These are phyloP conservation scores for Fraxinus americana DNA, from an alignment of 257 asterid species.

Conservation along the genomic window DNA sequence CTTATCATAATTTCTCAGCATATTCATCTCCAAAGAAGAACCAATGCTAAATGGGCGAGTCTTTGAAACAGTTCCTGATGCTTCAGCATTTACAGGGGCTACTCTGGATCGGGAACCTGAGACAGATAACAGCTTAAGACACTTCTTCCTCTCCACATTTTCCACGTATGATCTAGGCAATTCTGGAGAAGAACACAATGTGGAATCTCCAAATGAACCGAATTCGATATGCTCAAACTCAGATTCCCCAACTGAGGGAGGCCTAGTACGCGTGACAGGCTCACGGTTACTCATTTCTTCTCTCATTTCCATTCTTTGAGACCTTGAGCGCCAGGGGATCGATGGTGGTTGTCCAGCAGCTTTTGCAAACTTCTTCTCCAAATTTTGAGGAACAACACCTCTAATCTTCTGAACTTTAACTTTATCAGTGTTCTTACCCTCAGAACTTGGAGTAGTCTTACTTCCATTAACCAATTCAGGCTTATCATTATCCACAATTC, in stretches of 20 bases:
- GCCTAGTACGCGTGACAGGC: slow-evolving; percentile 41
- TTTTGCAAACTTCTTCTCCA: slow-evolving; percentile 64
- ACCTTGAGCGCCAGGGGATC: slow-evolving; percentile 56
- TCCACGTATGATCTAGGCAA: slow-evolving; percentile 26
- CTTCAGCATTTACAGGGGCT: slow-evolving; percentile 29
- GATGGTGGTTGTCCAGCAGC: slow-evolving; percentile 35
- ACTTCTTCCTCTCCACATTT: slow-evolving; percentile 30
- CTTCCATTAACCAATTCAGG: slow-evolving; percentile 26
- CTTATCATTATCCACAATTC: slow-evolving; percentile 32
- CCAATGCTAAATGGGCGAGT: slow-evolving; percentile 32
- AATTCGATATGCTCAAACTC: slow-evolving; percentile 51
- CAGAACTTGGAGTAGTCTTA: slow-evolving; percentile 25
- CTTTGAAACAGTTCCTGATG: slow-evolving; percentile 21
- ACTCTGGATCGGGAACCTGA: slow-evolving; percentile 29
- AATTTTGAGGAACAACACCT: slow-evolving; percentile 57
- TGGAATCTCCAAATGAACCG: slow-evolving; percentile 29
- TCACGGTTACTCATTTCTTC: slow-evolving; percentile 32
- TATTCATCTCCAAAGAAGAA: slow-evolving; percentile 41
- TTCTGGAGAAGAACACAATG: slow-evolving; percentile 41
- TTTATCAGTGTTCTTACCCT: slow-evolving; percentile 28
- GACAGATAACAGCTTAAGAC: slow-evolving; percentile 17
- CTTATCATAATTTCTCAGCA: slow-evolving; percentile 25
- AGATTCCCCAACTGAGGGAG: slow-evolving; percentile 60
- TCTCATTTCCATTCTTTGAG: slow-evolving; percentile 42
- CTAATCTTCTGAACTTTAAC: slow-evolving; percentile 41